Conservation (phyloP, 805 yeast genomes). For the Candida gorgasii region DNA sequence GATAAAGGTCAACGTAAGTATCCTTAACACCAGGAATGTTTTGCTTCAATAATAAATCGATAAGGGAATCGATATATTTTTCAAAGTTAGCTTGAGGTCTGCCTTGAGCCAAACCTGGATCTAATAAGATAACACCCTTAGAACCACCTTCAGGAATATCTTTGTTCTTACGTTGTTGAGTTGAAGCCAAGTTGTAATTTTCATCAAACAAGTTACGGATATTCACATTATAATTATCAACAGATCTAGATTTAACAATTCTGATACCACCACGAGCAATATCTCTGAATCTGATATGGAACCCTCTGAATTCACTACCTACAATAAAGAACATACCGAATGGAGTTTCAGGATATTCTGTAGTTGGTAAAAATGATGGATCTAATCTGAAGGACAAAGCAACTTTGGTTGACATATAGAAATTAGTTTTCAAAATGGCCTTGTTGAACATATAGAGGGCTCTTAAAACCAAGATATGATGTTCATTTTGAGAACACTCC, state of each 20-base stretch:
- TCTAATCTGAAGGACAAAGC: slow-evolving; percentile 91
- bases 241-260: slow-evolving; percentile 83
- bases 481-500: slow-evolving; percentile 78
- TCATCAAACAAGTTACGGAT: slow-evolving; percentile 91
- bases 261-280: slow-evolving; percentile 98
- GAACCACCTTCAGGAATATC: slow-evolving; percentile 99
- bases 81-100: slow-evolving; percentile 83
- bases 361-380: slow-evolving; percentile 78
- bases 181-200: slow-evolving; percentile 91
- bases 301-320: slow-evolving; percentile 95
- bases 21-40: slow-evolving; percentile 76
- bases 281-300: slow-evolving; percentile 95
- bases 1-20: slow-evolving; percentile 79
- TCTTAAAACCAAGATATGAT: slow-evolving; percentile 72
- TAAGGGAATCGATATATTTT: slow-evolving; percentile 88
- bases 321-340: slow-evolving; percentile 94
- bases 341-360: slow-evolving; percentile 91
- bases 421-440: slow-evolving; percentile 88
- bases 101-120: slow-evolving; percentile 73
- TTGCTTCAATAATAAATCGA: slow-evolving; percentile 73
- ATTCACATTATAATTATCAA: slow-evolving; percentile 82
- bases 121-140: slow-evolving; percentile 91
- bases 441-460: slow-evolving; percentile 84
- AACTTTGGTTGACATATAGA: slow-evolving; percentile 89
- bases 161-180: slow-evolving; percentile 96